Evolutionary conservation across 2,329 filamentous ascomycete genomes (phyloP), one percentile per base, ranked within the genome.

Genomic region (Oidium heveae): DNA sequence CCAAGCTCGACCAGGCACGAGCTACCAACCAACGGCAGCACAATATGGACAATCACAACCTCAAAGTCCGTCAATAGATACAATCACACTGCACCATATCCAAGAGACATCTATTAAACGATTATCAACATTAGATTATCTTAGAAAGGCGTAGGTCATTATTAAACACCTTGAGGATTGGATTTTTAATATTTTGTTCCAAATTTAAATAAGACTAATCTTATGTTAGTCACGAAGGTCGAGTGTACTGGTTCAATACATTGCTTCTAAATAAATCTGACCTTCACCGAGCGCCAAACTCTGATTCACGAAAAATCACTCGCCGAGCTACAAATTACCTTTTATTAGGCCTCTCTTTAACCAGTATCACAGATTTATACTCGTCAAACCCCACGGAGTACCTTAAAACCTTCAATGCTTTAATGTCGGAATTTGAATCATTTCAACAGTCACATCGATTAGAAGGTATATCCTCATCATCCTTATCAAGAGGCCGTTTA

Each of bases 161-260:
- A 39, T n/a, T 39, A 13, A n/a, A n/a, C 7, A 39, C 37, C 16
- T 43, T 39, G 36, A 39, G 16, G 16, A 39, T 13, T 39, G 24
- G 24, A 28, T 28, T 28, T 3, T 28, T 28, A 32, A 34, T 16
- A 51, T 9, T 50, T n/a, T 52, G 52, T 36, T 54, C 22, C 55
- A n/a, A 52, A 57, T 55, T 43, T 39, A 47, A 15, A 20, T 8
- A 16, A 7, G 28, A 16, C 46, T 49, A 49, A 49, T 22, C 18
- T 6, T 8, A 47, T 5, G 54, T 53, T 65, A 94, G 86, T 32
- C 88, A 98, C 65, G 87, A 95, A 69, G 88, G 89, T 57, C 81
- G 86, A 56, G 80, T 94, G 44, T 96, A 94, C 71, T 96, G 91
- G 88, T 95, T 96, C 73, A 95, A 95, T 69, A 95, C 91, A 0